Conservation (phyloP, 2,329 filamentous ascomycete species). For the Sporothrix inflata region DNA sequence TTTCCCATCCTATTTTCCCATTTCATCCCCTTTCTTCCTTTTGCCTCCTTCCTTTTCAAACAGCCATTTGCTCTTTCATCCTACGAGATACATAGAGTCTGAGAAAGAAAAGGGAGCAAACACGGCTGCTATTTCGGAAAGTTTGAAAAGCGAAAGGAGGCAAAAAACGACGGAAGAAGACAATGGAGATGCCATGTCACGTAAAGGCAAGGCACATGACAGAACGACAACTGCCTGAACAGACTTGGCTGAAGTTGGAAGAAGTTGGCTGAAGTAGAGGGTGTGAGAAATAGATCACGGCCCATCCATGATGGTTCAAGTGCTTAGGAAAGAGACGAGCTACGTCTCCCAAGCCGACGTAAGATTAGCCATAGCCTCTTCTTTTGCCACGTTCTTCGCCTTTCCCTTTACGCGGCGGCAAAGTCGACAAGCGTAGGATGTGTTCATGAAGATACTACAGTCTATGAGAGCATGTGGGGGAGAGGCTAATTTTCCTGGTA, state of each 20-base stretch:
- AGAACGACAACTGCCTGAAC: background rate
- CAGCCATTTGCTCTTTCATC: background rate
- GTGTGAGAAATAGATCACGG: slow-evolving; percentile 22
- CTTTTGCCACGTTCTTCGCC: background rate
- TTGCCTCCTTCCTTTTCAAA: slow-evolving; percentile 4
- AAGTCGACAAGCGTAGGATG: background rate
- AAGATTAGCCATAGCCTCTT: background rate
- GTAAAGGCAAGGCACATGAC: background rate
- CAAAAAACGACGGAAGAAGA: slow-evolving; percentile 14
- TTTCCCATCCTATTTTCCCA: slow-evolving; percentile 7
- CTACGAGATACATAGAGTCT: background rate
- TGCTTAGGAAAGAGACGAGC: background rate
- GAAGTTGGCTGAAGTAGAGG: background rate
- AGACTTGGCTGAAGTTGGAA: slow-evolving; percentile 5
- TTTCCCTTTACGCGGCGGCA: background rate
- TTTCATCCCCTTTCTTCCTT: slow-evolving; percentile 10
- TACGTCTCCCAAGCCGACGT: background rate
- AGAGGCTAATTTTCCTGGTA: background rate
- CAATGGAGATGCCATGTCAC: background rate
- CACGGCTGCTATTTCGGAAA: slow-evolving; percentile 26
- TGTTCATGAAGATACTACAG: background rate
- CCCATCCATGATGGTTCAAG: background rate
- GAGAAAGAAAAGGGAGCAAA: slow-evolving; percentile 11
- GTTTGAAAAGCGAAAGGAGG: slow-evolving; percentile 22
- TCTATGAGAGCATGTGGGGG: background rate